Percentiles rank a stretch among this genome's conserved stretches.
Conservation (phyloP, 148 eudicot genomes). For the Suaeda aralocaspica region DNA sequence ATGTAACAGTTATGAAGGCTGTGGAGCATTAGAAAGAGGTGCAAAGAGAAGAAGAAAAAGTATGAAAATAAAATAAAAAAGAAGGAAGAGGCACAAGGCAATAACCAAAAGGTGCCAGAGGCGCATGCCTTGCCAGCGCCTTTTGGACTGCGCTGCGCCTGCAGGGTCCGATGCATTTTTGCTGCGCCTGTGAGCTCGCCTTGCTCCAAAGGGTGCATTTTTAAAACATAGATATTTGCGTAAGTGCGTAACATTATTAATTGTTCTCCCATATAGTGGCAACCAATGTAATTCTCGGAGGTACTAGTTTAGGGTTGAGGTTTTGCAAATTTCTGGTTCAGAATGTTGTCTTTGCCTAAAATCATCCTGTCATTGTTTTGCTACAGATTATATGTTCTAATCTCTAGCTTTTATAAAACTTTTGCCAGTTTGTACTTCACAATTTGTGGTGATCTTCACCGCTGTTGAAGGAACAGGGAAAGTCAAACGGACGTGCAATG, state of each 20-base stretch:
- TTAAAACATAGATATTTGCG: too few species aligned
- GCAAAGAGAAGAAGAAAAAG: too few species aligned
- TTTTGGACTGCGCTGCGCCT: too few species aligned
- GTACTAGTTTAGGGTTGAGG: not conserved
- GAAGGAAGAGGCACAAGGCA: too few species aligned
- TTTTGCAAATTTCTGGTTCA: not conserved
- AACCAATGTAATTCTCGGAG: not conserved
- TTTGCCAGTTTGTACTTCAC: conserved; percentile 67
- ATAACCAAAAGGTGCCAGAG: too few species aligned
- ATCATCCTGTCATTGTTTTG: not conserved
- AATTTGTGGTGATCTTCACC: conserved; percentile 82
- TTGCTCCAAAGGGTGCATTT: too few species aligned
- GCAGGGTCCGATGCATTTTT: too few species aligned
- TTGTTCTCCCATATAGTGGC: not conserved
- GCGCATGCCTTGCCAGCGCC: too few species aligned
- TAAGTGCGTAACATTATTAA: not conserved
- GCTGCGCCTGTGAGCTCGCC: too few species aligned
- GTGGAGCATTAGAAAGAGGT: too few species aligned
- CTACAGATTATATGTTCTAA: conserved; percentile 16
- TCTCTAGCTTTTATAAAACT: conserved; percentile 4
- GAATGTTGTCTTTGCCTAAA: not conserved
- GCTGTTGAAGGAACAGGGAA: conserved; percentile 44
- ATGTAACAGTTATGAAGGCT: too few species aligned
- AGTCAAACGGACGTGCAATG: conserved; percentile 55
- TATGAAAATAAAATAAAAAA: too few species aligned